Base-by-base conservation (phyloP, 2,329 filamentous ascomycete genomes). In the Graphiopsis chlorocephala region DNA sequence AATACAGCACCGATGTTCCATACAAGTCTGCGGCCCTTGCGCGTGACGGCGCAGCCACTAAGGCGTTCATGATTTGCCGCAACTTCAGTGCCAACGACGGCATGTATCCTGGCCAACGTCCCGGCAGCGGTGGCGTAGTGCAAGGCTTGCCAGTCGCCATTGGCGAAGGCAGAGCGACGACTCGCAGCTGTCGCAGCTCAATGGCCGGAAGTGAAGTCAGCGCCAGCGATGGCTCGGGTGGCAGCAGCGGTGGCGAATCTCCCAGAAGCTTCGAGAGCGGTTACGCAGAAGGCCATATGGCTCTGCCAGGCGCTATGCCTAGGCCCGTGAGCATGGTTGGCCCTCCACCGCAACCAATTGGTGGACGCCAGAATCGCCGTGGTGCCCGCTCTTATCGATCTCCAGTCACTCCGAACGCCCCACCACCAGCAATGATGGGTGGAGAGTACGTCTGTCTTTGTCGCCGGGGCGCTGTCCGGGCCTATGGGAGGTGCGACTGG, bases 61-160 rank as follows among this genome's bases (percentile, higher is more conserved):
- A 93, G 68, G 94, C 94, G 65, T 98, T 97, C 80, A 94, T 97
- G 87, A 95, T 97, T 71, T 97, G 94, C 83, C 90, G 93, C 69
- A 97, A 97, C 84, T 97, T 97, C 81, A 96, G 92, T 64, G 91
- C 96, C 78, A 97, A 97, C 76, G 93, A 96, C 73, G 94, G 94
- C 76, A 97, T 96, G 92, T 86, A 85, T 68, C 86, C 81, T 74
- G 74, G 84, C 71, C 72, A 87, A 78, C 69, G 84, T 76, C 80
- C 84, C 73, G 77, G 84, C 77, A 61, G 67, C 47, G 69, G 66
- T 77, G 77, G 78, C 23, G 79, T 85, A 25, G 80, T 86, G 50
- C 86, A 89, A 76, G 86, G 86, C 5, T 78, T 88, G 26, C 86
- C 86, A 1, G 86, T 88, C 65, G 85, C 86, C 31, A 88, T 88